Base-by-base conservation (phyloP, 2,329 filamentous ascomycete genomes). In the Ceratocystis eucalypticola region DNA sequence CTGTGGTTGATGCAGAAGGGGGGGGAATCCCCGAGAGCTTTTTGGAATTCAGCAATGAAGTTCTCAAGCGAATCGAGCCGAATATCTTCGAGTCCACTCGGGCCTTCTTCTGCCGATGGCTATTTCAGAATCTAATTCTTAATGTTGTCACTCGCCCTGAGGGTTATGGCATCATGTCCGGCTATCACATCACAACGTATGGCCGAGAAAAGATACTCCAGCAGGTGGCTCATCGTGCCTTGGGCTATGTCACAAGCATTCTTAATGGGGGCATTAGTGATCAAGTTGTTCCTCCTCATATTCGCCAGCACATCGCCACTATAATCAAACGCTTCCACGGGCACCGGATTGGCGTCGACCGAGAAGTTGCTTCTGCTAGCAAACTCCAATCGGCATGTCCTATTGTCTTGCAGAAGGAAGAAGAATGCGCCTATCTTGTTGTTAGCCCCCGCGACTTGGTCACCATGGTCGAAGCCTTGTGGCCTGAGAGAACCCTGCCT, bases 161-260 rank as follows among this genome's bases (percentile, higher is more conserved):
- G 81, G 91, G 82, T 64, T 82, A 85, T 70, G 84, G 84, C 65
- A 84, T 88, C 77, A 87, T 97, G 79, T 83, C 90, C 66, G 90
- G 96, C 71, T 93, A 96, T 74, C 90, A 96, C 76, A 91, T 97
- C 71, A 92, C 89, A 62, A 90, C 95, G 71, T 91, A 93, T 75
- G 91, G 91, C 53, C 85, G 94, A 55, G 89, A 96, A 72, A 92
- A 87, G 74, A 88, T 88, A 66, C 77, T 88, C 66, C 87, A 86
- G 71, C 88, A 93, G 73, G 87, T 96, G 66, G 91, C 88, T 66
- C 85, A 88, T 73, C 85, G 88, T 69, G 88, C 89, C 62, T 88
- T 92, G 73, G 87, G 88, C 71, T 82, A 89, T 69, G 89, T 93
- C 12, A 84, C 89, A 68, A 89, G 92, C 71, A 86, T 91, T 76